phyloP scores from a whole-genome alignment of 23 red algal genomes.

The Chondrus crispus region DNA sequence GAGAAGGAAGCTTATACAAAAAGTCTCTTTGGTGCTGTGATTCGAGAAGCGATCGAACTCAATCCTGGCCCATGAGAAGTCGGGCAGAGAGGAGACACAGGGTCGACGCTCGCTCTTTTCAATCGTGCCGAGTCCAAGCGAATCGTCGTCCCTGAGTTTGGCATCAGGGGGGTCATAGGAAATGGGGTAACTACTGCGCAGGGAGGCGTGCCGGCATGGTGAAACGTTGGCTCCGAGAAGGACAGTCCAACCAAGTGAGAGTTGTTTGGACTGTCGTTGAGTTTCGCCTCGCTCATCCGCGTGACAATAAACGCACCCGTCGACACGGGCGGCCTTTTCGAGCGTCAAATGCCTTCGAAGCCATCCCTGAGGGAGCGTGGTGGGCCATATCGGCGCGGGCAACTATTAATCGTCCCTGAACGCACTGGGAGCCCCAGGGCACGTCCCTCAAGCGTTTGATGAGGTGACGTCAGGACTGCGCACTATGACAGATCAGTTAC shows the following conservation, averaged over 20 bases:
- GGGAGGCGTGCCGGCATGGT: slow-evolving; percentile 50
- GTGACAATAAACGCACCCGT: slow-evolving; percentile 66
- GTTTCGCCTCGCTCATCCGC: slow-evolving; percentile 17
- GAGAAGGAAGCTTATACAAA: background rate
- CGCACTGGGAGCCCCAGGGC: slow-evolving; percentile 51
- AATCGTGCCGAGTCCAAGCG: slow-evolving; percentile 59
- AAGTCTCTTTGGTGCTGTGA: background rate
- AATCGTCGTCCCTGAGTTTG: slow-evolving; percentile 79
- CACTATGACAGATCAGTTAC: slow-evolving; percentile 54
- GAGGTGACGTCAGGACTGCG: slow-evolving; percentile 64
- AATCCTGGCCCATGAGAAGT: background rate
- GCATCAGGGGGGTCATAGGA: slow-evolving; percentile 72
- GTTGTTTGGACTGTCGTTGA: slow-evolving; percentile 41
- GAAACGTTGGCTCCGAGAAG: slow-evolving; percentile 52
- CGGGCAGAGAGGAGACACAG: slow-evolving; percentile 84
- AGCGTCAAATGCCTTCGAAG: slow-evolving; percentile 1
- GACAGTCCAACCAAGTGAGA: slow-evolving; percentile 12
- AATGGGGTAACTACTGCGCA: slow-evolving; percentile 35
- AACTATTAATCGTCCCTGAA: slow-evolving; percentile 20
- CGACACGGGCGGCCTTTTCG: slow-evolving; percentile 68
- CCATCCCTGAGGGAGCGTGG: slow-evolving; percentile 49
- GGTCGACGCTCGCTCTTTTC: background rate
- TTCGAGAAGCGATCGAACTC: background rate
- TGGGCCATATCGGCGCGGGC: slow-evolving; percentile 79
- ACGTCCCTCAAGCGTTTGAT: slow-evolving; percentile 74